Evolutionary conservation across 257 asterid genomes (phyloP).

Genomic region (Buddleja alternifolia): DNA sequence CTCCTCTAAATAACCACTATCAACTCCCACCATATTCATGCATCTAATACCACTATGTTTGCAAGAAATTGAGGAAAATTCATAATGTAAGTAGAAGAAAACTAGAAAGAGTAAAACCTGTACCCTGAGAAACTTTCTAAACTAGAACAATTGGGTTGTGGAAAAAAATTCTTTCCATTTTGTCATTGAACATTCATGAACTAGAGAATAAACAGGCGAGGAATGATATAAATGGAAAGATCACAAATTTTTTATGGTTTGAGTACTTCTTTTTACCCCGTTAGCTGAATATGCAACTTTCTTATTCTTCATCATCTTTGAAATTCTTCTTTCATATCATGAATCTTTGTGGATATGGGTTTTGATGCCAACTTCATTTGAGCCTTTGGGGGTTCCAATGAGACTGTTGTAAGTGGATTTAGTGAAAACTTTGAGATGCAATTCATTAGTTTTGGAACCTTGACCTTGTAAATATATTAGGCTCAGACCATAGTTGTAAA

Average conservation of each 20-base stretch:
- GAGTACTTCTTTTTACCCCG: background rate
- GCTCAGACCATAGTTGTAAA: no score
- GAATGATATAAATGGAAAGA: background rate
- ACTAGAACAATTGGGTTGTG: background rate
- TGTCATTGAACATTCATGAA: conserved; percentile 7
- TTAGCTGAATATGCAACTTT: background rate
- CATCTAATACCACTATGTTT: conserved; percentile 8
- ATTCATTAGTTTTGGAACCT: conserved; percentile 1
- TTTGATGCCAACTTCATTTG: background rate
- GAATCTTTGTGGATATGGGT: conserved; percentile 1
- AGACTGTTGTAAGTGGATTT: conserved; percentile 3
- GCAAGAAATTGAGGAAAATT: conserved; percentile 4
- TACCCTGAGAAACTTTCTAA: background rate
- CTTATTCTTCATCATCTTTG: conserved; percentile 9
- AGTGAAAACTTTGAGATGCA: conserved; percentile 1
- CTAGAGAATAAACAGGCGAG: background rate
- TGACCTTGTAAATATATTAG: background rate
- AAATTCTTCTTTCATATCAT: background rate
- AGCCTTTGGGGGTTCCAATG: conserved; percentile 14
- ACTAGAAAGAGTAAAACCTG: background rate
- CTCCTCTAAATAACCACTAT: background rate
- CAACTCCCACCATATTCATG: background rate
- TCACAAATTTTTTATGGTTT: conserved; percentile 5
- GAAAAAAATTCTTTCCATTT: background rate
- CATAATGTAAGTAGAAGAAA: conserved; percentile 6